Evolutionary conservation across 768 basidiomycete species (phyloP).

Genomic region (Auricularia heimuer): DNA sequence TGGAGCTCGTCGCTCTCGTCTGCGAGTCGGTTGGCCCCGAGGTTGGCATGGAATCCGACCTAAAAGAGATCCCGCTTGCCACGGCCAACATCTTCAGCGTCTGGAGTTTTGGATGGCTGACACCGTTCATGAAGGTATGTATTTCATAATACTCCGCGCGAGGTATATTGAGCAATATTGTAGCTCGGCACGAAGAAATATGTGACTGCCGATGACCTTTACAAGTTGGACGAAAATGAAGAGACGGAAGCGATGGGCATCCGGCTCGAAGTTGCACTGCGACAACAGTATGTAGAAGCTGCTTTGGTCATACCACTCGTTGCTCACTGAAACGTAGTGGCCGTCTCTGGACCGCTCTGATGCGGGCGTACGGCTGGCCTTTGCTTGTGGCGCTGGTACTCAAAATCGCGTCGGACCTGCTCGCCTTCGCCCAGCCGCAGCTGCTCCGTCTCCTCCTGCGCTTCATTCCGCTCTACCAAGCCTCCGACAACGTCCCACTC

Average conservation of each 20-base stretch:
- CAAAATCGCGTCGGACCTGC: no score
- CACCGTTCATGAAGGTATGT: constrained; percentile 47
- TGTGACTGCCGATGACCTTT: constrained; percentile 82
- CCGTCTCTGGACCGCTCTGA: no score
- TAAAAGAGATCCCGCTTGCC: constrained; percentile 59
- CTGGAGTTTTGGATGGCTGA: constrained; percentile 85
- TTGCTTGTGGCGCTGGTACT: no score
- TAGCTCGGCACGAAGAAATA: constrained; percentile 47
- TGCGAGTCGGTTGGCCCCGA: constrained; percentile 68
- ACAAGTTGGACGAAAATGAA: constrained; percentile 56
- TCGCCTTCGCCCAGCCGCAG: no score
- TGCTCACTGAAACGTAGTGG: no score
- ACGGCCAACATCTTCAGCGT: constrained; percentile 78
- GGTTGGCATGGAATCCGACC: constrained; percentile 14
- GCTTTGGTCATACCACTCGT: no score
- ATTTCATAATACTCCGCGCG: not conserved
- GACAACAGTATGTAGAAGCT: no score
- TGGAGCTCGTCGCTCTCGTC: constrained; percentile 33
- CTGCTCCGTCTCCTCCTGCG: no score
- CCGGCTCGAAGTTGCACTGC: constrained; percentile 40
- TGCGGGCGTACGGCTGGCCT: no score
- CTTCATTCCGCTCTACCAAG: no score
- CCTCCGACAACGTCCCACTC: no score
- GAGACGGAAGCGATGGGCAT: constrained; percentile 59
- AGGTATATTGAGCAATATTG: not conserved